Percentiles rank a stretch among this genome's conserved stretches.
Evolutionary conservation across 345 rosid species (phyloP).

Genomic region (Physaria fendleri): DNA sequence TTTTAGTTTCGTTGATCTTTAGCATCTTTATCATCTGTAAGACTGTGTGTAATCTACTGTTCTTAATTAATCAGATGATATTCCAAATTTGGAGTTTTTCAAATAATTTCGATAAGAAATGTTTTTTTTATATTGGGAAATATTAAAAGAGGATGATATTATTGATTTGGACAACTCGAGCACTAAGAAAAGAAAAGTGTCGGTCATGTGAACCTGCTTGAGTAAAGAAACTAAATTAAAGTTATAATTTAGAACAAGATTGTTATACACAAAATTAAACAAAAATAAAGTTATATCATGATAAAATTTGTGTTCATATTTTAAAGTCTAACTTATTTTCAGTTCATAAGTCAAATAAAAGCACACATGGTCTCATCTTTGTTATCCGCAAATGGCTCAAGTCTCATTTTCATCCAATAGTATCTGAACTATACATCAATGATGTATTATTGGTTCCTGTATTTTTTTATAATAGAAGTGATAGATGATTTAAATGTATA

Average conservation of each 20-base stretch:
- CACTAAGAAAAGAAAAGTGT: conserved; percentile 12
- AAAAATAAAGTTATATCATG: no score
- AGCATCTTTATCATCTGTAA: no score
- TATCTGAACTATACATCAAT: background rate
- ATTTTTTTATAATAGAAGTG: no score
- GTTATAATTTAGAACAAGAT: no score
- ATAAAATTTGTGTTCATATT: background rate
- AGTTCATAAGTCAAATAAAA: conserved; percentile 18
- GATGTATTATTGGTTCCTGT: background rate
- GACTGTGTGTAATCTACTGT: conserved; percentile 18
- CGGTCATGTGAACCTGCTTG: conserved; percentile 17
- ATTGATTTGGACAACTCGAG: conserved; percentile 19
- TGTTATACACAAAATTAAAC: background rate
- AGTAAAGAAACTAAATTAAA: background rate
- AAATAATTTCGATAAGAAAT: background rate
- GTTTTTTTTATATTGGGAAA: no score
- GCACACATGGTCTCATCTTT: conserved; percentile 1
- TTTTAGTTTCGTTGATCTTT: no score
- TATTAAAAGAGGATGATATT: background rate
- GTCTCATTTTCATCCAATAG: conserved; percentile 5
- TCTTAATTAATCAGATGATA: conserved; percentile 4
- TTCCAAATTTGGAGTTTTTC: background rate
- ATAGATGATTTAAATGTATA: no score
- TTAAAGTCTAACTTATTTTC: conserved; percentile 5
- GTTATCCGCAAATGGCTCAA: conserved; percentile 13